Conservation (phyloP, 495 filamentous ascomycete genomes). For the Lophium mytilinum region DNA sequence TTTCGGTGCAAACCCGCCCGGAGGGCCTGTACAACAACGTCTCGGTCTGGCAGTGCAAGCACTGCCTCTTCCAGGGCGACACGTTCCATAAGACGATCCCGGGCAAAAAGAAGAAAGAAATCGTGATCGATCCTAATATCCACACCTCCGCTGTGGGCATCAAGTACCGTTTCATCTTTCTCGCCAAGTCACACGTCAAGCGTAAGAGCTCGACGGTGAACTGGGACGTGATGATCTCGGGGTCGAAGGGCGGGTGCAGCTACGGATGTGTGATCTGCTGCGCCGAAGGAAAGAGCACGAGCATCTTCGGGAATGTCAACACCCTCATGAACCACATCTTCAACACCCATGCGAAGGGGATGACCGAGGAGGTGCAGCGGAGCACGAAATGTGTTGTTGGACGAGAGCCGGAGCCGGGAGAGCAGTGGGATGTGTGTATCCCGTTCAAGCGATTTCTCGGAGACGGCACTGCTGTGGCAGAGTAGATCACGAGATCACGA, state of each 20-base stretch:
- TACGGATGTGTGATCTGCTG: constrained; percentile 45
- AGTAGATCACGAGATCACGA: not conserved
- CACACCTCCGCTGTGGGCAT: constrained; percentile 33
- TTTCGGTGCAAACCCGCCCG: constrained; percentile 34
- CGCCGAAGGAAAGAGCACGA: constrained; percentile 33
- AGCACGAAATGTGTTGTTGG: constrained; percentile 15
- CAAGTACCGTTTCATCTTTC: constrained; percentile 42
- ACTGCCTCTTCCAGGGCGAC: constrained; percentile 39
- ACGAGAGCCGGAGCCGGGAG: constrained; percentile 8
- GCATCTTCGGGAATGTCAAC: constrained; percentile 35
- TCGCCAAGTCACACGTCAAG: constrained; percentile 42
- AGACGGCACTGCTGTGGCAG: not conserved
- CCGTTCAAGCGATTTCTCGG: not conserved
- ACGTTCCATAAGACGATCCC: constrained; percentile 22
- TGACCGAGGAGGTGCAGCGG: constrained; percentile 5
- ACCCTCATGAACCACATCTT: constrained; percentile 40
- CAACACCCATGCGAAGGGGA: constrained; percentile 14
- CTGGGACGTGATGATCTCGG: not conserved
- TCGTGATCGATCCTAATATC: constrained; percentile 29
- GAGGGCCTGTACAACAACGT: constrained; percentile 32
- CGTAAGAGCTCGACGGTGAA: constrained; percentile 15
- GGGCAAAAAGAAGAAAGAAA: constrained; percentile 17
- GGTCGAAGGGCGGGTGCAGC: constrained; percentile 12
- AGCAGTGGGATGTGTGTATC: constrained; percentile 26
- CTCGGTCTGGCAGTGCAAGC: constrained; percentile 37